Percentiles rank a stretch among this genome's conserved stretches.
These are phyloP conservation scores for Sarocladium brachiariae DNA, from an alignment of 2,329 filamentous ascomycete species.

Conservation along the genomic window DNA sequence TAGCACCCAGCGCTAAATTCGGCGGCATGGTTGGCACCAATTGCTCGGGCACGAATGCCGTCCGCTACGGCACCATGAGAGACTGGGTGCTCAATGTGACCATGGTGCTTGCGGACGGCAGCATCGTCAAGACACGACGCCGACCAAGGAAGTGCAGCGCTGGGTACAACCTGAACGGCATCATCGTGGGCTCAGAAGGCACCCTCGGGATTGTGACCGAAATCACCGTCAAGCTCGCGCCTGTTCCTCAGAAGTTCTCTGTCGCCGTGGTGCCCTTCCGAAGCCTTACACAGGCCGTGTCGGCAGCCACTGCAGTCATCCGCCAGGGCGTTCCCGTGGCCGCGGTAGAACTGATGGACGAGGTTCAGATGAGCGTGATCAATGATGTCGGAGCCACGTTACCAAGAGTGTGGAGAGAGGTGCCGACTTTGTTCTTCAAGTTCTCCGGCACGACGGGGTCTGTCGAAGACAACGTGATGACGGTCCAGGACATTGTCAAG, in stretches of 20 bases:
- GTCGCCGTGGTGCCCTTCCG: constrained; percentile 55
- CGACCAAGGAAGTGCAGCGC: constrained; percentile 71
- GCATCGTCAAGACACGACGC: constrained; percentile 70
- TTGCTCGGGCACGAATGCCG: constrained; percentile 68
- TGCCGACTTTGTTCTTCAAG: constrained; percentile 65
- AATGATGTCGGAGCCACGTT: constrained; percentile 49
- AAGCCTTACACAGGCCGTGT: constrained; percentile 54
- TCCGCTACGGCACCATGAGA: constrained; percentile 80
- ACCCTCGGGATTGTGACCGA: constrained; percentile 76
- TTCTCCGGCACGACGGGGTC: constrained; percentile 52
- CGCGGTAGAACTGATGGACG: constrained; percentile 72
- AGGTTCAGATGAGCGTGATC: constrained; percentile 62
- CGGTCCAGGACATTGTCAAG: constrained; percentile 47
- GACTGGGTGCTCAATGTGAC: constrained; percentile 81
- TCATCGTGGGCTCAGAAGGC: constrained; percentile 77
- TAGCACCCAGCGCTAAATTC: constrained; percentile 67
- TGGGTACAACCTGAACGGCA: constrained; percentile 70
- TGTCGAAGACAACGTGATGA: constrained; percentile 21
- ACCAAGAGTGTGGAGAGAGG: constrained; percentile 51
- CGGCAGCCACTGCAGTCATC: constrained; percentile 67
- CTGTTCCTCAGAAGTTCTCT: constrained; percentile 59
- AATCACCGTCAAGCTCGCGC: constrained; percentile 67
- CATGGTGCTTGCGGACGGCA: constrained; percentile 75
- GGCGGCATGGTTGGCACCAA: constrained; percentile 68
- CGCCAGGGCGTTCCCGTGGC: constrained; percentile 67